Base-by-base conservation (phyloP, 345 rosid species). In the Lepidium africanum region DNA sequence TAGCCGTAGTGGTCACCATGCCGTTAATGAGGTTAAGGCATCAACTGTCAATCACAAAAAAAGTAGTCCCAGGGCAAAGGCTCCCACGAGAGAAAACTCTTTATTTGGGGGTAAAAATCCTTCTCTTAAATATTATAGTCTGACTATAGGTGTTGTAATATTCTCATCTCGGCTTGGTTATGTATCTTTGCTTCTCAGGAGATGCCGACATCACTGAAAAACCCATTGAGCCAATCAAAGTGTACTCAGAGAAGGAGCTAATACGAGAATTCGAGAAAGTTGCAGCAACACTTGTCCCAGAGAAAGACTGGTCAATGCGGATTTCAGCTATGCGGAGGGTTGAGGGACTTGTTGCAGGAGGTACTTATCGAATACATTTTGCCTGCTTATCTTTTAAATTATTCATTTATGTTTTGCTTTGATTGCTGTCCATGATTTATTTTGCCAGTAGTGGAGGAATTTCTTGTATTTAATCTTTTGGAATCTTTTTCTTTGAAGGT, bases 231-330 rank as follows among this genome's bases (percentile, higher is more conserved):
- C 89, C 99, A 36, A 75, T 91, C 69, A 87, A 85, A 59, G 87
- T 95, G 63, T 91, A 95, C 77, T 89, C 97, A 39, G 99, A 95
- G 73, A 95, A 89, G 82, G 99, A 95, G 80, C 85, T 95, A 67
- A 79, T 83, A 37, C 81, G 95, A 85, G 96, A 95, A 69, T 77
- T 95, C 81, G 99, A 95, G 79, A 95, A 95, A 84, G 72, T 95
- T 79, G 83, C 89, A 50, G 71, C 84, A 17, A 89, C 82, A 12
- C 96, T 95, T 47, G 92, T 87, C 72, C 99, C 99, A 5, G 99
- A 95, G 72, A 95, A 95, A 78, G 99, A 95, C 76, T 95, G 99
- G 99, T 87, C 99, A 46, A 45, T 87, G 57, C 99, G 99, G 70
- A 95, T 91, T 75, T 87, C 90, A 73, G 96, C 99, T 77, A 86